These are phyloP conservation scores for Margaritispora aquatica DNA, from an alignment of 495 filamentous ascomycete genomes.

Conservation along the genomic window DNA sequence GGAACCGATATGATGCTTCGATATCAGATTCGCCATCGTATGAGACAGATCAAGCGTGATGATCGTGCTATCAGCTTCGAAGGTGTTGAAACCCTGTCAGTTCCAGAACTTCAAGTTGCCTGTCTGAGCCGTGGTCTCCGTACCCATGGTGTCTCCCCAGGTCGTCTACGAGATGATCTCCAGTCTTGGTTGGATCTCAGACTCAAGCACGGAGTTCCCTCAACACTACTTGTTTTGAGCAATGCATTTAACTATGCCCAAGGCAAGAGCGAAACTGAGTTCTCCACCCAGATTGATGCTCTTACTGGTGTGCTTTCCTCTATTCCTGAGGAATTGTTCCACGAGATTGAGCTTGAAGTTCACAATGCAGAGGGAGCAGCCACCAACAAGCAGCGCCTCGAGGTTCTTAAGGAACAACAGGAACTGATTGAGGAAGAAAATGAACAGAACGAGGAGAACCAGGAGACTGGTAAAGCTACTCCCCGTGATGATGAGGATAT, in stretches of 20 bases:
- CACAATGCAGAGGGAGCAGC: constrained; percentile 95
- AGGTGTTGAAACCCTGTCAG: constrained; percentile 87
- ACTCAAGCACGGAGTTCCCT: constrained; percentile 87
- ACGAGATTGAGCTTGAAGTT: constrained; percentile 98
- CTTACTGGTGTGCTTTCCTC: constrained; percentile 85
- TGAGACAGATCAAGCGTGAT: constrained; percentile 98
- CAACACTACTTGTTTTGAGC: constrained; percentile 89
- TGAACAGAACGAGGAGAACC: constrained; percentile 74
- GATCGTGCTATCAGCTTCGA: constrained; percentile 93
- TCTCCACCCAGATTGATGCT: constrained; percentile 87
- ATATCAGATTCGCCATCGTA: constrained; percentile 95
- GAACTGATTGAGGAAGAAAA: constrained; percentile 97
- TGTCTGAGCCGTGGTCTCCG: constrained; percentile 86
- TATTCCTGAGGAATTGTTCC: constrained; percentile 97
- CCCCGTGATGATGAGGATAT: constrained; percentile 84
- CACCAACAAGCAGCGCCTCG: constrained; percentile 98
- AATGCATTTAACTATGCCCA: constrained; percentile 95
- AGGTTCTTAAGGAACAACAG: constrained; percentile 98
- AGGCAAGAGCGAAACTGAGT: constrained; percentile 74
- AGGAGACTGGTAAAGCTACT: constrained; percentile 61
- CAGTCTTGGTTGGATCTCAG: constrained; percentile 93
- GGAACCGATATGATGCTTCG: constrained; percentile 94
- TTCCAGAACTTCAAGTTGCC: constrained; percentile 88
- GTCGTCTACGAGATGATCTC: constrained; percentile 81
- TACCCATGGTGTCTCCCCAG: constrained; percentile 85